These are phyloP conservation scores for Beauveria scarabaeidicola DNA, from an alignment of 2,329 filamentous ascomycete species.

Conservation along the genomic window DNA sequence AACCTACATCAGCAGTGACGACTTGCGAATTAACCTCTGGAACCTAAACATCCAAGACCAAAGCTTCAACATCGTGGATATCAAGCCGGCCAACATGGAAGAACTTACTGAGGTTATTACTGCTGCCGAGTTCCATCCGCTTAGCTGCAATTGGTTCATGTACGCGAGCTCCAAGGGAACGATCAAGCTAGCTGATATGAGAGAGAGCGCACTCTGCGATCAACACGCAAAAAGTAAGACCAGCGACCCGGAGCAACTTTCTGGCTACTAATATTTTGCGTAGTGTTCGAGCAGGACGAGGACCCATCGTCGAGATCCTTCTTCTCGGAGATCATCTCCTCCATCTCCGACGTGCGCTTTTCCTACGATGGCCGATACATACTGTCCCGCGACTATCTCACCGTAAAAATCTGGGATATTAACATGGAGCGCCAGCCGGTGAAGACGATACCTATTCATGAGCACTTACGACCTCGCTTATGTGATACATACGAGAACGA, in stretches of 20 bases:
- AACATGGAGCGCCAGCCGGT: conserved; percentile 97
- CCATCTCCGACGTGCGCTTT: conserved; percentile 97
- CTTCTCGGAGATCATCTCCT: conserved; percentile 99
- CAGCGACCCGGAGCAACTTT: not conserved
- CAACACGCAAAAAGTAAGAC: conserved; percentile 80
- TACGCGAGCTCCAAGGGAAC: conserved; percentile 98
- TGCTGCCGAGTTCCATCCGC: conserved; percentile 91
- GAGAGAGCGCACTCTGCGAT: conserved; percentile 91
- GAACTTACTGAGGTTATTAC: conserved; percentile 98
- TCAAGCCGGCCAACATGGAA: conserved; percentile 99
- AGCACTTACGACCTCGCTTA: conserved; percentile 84
- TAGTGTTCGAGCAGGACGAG: conserved; percentile 98
- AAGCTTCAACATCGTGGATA: conserved; percentile 99
- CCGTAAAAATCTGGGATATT: conserved; percentile 99
- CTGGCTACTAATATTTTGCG: conserved; percentile 16
- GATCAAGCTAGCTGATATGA: conserved; percentile 98
- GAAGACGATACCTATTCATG: conserved; percentile 98
- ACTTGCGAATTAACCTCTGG: conserved; percentile 96
- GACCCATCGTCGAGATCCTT: conserved; percentile 95
- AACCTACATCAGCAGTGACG: conserved; percentile 98
- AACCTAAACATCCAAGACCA: conserved; percentile 99
- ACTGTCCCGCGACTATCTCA: conserved; percentile 92
- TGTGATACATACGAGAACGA: conserved; percentile 99
- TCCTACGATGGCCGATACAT: conserved; percentile 96
- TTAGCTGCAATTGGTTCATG: conserved; percentile 99